Evolutionary conservation across 1,139 yeast species (phyloP), one percentile per base, ranked within the genome.

Genomic region (Yamadazyma epiphylla): DNA sequence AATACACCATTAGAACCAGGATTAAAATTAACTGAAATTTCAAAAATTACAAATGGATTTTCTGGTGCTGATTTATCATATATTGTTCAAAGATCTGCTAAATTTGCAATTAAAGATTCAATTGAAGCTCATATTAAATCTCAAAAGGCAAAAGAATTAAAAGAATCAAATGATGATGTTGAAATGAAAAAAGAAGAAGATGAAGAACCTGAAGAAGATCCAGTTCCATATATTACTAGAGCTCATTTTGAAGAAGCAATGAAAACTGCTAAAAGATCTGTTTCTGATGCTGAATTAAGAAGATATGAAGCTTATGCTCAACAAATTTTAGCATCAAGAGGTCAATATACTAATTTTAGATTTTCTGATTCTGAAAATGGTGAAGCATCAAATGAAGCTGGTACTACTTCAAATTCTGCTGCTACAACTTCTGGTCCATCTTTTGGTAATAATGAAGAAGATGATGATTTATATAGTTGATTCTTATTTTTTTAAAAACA

Each of bases 1-100:
- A 91, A 91, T 69, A 86, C 98, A 27, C 99, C 99, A 49, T 75
- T 94, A 56, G 98, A 94, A 65, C 98, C 97, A 46, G 97, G 96
- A 37, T 74, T 91, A 53, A 89, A 87, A 51, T 74, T 91, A 58
- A 63, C 66, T 33, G 91, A 88, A 56, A 88, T 91, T 59, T 95
- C 98, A 43, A 85, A 81, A 66, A 82, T 85, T 44, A 87, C 98
- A 20, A 80, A 82, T 50, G 99, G 99, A 16, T 91, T 91, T 75
- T 85, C 96, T 33, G 99, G 99, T 80, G 99, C 99, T 35, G 99
- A 91, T 73, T 79, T 91, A 67, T 80, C 87, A 19, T 94, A 89
- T 69, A 89, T 94, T 63, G 98, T 86, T 34, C 97, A 91, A 73
- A 86, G 98, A 65, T 80, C 97, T 34, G 99, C 98, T 48, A 94